phyloP scores from a whole-genome alignment of 352 stramenopile genomes.

The Hyphochytrium catenoides region DNA sequence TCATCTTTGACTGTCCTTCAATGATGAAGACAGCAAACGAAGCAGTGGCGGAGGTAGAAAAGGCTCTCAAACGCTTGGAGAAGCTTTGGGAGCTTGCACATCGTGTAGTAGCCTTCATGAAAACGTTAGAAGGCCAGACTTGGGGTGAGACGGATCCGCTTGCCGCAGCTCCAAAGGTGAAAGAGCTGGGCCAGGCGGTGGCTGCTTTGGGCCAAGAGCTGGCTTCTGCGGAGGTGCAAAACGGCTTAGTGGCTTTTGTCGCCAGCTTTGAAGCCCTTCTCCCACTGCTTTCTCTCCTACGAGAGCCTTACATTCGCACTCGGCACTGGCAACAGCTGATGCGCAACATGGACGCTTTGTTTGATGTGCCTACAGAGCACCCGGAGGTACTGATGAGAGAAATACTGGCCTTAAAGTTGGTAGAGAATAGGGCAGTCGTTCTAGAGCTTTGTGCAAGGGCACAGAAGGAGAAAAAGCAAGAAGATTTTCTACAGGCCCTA shows the following conservation, averaged over 20 bases:
- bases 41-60: constrained; percentile 42
- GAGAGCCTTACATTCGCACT: constrained; percentile 36
- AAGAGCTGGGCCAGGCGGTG: constrained; percentile 48
- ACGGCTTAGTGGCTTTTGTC: constrained; percentile 43
- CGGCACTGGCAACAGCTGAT: constrained; percentile 45
- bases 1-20: constrained; percentile 74
- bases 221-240: constrained; percentile 66
- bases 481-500: too few species aligned
- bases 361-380: too few species aligned
- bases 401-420: too few species aligned
- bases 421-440: too few species aligned
- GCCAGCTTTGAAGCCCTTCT: constrained; percentile 44
- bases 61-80: constrained; percentile 35
- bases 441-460: too few species aligned
- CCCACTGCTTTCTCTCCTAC: constrained; percentile 41
- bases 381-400: too few species aligned
- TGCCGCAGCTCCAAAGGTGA: constrained; percentile 76
- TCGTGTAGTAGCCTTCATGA: constrained; percentile 64
- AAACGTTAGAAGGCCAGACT: constrained; percentile 53
- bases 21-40: constrained; percentile 48
- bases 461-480: too few species aligned
- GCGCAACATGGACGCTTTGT: not conserved
- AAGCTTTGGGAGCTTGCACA: constrained; percentile 63
- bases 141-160: constrained; percentile 74
- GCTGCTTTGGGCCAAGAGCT: constrained; percentile 62